phyloP scores from a whole-genome alignment of 345 rosid genomes.

The Toxicodendron radicans region DNA sequence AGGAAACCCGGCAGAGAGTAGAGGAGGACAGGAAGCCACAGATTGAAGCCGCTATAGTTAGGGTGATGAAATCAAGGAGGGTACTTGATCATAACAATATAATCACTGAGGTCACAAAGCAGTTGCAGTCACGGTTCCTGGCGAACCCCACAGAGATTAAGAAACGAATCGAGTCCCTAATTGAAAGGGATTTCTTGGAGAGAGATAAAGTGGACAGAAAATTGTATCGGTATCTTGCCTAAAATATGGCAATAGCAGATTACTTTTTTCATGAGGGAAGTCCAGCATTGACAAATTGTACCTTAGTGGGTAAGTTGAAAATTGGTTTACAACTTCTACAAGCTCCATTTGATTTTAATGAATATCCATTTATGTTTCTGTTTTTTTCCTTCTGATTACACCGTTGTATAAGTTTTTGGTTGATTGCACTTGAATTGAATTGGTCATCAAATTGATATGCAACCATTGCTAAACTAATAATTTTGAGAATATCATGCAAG shows the following conservation, averaged over 20 bases:
- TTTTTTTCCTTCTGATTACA: background rate
- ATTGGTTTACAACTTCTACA: constrained; percentile 17
- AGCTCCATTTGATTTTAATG: constrained; percentile 21
- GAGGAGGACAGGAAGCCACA: constrained; percentile 99
- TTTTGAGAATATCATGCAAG: background rate
- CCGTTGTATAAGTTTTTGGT: constrained; percentile 3
- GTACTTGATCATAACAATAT: constrained; percentile 93
- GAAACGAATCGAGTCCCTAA: constrained; percentile 95
- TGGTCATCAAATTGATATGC: too few relatives aligned
- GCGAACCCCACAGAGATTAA: constrained; percentile 95
- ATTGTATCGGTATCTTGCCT: constrained; percentile 91
- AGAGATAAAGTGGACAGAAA: constrained; percentile 85
- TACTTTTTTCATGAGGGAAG: constrained; percentile 21
- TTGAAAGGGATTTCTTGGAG: constrained; percentile 97
- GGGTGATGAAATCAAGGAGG: constrained; percentile 98
- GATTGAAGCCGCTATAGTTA: constrained; percentile 96
- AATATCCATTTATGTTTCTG: constrained; percentile 18
- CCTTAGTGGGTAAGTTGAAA: constrained; percentile 29
- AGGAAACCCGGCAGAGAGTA: constrained; percentile 95
- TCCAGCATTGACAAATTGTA: constrained; percentile 31
- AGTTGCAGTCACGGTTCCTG: constrained; percentile 90
- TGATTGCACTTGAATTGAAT: too few relatives aligned
- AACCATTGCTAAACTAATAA: background rate
- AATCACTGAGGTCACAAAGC: constrained; percentile 92
- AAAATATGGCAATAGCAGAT: constrained; percentile 26